Percentiles rank a stretch among this genome's conserved stretches.
phyloP scores from a whole-genome alignment of 306 rosid species.

The Vigna radiata region DNA sequence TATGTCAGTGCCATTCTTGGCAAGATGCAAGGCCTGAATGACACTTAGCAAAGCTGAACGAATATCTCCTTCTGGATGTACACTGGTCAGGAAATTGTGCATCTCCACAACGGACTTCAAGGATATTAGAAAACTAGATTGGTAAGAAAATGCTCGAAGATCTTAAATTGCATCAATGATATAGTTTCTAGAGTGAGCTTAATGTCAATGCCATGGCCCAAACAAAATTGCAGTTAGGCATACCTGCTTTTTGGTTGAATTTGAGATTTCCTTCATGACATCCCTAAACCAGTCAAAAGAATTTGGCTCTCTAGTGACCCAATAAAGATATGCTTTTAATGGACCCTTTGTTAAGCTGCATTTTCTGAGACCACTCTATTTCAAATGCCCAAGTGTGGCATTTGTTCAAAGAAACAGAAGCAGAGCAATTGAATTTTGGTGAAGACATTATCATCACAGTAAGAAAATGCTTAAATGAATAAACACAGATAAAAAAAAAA shows the following conservation, averaged over 20 bases:
- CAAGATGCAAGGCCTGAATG: conserved; percentile 72
- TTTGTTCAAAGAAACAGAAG: conserved; percentile 44
- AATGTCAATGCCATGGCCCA: conserved; percentile 2
- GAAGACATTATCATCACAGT: conserved; percentile 23
- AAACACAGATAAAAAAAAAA: conserved; percentile 4
- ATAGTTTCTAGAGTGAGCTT: not conserved
- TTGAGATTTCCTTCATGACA: conserved; percentile 66
- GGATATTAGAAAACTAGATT: conserved; percentile 43
- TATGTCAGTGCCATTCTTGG: conserved; percentile 73
- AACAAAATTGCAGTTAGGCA: conserved; percentile 12
- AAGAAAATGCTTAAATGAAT: not conserved
- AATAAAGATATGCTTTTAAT: conserved; percentile 76
- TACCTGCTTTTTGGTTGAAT: conserved; percentile 69
- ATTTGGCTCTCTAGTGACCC: conserved; percentile 91
- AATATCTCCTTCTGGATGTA: conserved; percentile 72
- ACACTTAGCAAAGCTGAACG: conserved; percentile 75
- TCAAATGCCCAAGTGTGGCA: conserved; percentile 44
- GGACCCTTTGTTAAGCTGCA: conserved; percentile 64
- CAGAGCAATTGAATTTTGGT: conserved; percentile 35
- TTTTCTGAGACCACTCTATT: conserved; percentile 63
- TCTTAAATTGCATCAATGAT: not conserved
- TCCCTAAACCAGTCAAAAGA: conserved; percentile 96
- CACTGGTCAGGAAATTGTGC: conserved; percentile 82
- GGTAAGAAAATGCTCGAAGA: conserved; percentile 40
- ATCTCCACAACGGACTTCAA: conserved; percentile 70